Evolutionary conservation across 345 rosid species (phyloP).

Genomic region (Cardiospermum halicacabum): DNA sequence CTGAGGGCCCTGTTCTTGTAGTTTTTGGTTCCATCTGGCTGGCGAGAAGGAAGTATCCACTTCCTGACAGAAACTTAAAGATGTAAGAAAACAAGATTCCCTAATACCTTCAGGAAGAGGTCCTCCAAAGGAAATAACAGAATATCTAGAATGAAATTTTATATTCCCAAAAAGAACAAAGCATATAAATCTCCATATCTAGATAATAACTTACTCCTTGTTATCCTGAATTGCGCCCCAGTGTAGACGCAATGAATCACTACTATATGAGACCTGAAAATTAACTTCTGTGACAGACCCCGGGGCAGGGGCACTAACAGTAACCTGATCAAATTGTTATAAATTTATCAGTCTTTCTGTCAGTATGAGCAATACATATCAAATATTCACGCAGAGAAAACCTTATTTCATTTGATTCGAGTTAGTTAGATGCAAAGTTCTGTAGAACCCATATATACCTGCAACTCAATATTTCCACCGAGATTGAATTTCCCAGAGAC

Average conservation of each 20-base stretch:
- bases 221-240: conserved; percentile 80
- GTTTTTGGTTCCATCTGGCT: conserved; percentile 72
- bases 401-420: background rate
- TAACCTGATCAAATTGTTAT: conserved; percentile 48
- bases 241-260: conserved; percentile 76
- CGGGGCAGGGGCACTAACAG: conserved; percentile 37
- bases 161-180: conserved; percentile 3
- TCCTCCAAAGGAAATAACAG: background rate
- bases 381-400: conserved; percentile 3
- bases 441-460: conserved; percentile 37
- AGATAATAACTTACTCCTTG: conserved; percentile 53
- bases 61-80: conserved; percentile 42
- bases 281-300: conserved; percentile 41
- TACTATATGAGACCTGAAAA: conserved; percentile 50
- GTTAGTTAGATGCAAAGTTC: background rate
- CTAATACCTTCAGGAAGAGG: background rate
- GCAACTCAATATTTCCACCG: conserved; percentile 74
- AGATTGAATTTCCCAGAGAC: conserved; percentile 64
- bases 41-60: conserved; percentile 81
- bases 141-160: background rate
- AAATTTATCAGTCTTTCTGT: conserved; percentile 15
- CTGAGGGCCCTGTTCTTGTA: conserved; percentile 92
- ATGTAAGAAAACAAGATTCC: conserved; percentile 9
- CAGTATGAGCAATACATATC: conserved; percentile 9
- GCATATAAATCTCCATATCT: conserved; percentile 8